Evolutionary conservation across 345 rosid genomes (phyloP), one percentile per base, ranked within the genome.

Genomic region (Camelina laxa): DNA sequence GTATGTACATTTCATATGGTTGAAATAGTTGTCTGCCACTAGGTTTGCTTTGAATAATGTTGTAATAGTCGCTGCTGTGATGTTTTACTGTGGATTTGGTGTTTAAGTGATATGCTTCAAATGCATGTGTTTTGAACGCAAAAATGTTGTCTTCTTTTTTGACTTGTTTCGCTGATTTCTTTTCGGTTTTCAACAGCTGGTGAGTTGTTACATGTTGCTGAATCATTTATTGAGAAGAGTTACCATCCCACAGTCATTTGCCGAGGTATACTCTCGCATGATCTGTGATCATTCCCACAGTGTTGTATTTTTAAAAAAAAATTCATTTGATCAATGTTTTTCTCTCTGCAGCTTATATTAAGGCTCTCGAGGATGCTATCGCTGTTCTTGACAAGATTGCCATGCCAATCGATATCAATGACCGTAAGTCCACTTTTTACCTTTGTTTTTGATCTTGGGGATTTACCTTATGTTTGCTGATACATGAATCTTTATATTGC

Each of bases 131-230:
- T 65, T 27, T 33, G 54, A 42, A 55, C 14, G 57, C 4, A 22
- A 54, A 20, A 33, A 33, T 56, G 3, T 47, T 48, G 60, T 36
- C 41, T 57, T 13, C 2, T 57, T 24, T 17, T 57, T 33, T 36
- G 3, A 15, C 6, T n/a, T n/a, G n/a, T n/a, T 36, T 68, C 17
- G 5, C 30, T 69, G 49, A 20, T 45, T 42, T 51, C 2, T 4
- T 9, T 13, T 53, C 47, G 30, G 36, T 54, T 47, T 20, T 9
- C 76, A 75, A 75, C 76, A 95, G 99, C 97, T 81, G 99, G 97
- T 74, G 99, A 95, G 81, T 87, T 95, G 97, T 96, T 95, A 36
- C 99, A 95, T 77, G 99, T 95, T 72, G 99, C 97, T 0, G 96
- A 95, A 81, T 91, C 97, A 15, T 95, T 92, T 75, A 81, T 94